Percentiles rank a stretch among this genome's conserved stretches.
Conservation (phyloP, 1,284 basidiomycete species). For the Malassezia japonica region DNA sequence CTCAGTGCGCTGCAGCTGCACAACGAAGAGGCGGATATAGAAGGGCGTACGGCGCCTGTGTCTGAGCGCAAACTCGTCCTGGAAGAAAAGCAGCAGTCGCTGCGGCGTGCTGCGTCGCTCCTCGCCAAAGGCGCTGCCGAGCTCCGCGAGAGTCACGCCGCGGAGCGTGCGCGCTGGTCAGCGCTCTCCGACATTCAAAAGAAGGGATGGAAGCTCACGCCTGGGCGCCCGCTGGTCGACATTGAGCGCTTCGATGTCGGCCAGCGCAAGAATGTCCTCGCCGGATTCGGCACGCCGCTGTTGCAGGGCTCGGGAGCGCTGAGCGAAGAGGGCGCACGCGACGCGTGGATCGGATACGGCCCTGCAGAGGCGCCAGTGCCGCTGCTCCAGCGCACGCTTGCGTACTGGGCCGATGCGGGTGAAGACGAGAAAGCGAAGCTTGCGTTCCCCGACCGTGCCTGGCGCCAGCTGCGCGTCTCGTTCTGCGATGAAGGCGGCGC, state of each 20-base stretch:
- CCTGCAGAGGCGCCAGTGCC: constrained; percentile 27
- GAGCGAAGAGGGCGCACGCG: constrained; percentile 34
- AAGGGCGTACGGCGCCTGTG: constrained; percentile 11
- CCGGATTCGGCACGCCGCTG: constrained; percentile 31
- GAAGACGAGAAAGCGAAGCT: constrained; percentile 3
- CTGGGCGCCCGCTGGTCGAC: constrained; percentile 32
- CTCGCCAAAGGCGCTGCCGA: constrained; percentile 24
- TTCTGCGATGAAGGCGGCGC: constrained; percentile 4
- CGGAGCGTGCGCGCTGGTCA: constrained; percentile 28
- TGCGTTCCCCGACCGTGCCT: constrained; percentile 30
- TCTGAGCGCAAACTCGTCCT: constrained; percentile 23
- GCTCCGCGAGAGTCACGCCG: constrained; percentile 16
- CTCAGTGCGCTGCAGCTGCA: constrained; percentile 4
- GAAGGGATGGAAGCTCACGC: constrained; percentile 32
- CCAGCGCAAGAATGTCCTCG: constrained; percentile 3
- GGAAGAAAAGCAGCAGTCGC: constrained; percentile 21
- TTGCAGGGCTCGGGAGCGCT: constrained; percentile 28
- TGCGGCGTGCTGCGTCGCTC: constrained; percentile 24
- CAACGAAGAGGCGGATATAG: constrained; percentile 9
- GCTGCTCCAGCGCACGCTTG: constrained; percentile 23
- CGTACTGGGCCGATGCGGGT: constrained; percentile 29
- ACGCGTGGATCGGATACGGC: constrained; percentile 41
- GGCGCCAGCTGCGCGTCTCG: constrained; percentile 22
- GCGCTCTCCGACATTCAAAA: constrained; percentile 22
- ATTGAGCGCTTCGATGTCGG: constrained; percentile 26